Evolutionary conservation across 2,329 filamentous ascomycete species (phyloP), one percentile per base, ranked within the genome.

Genomic region (Chaetomiaceae sp.): DNA sequence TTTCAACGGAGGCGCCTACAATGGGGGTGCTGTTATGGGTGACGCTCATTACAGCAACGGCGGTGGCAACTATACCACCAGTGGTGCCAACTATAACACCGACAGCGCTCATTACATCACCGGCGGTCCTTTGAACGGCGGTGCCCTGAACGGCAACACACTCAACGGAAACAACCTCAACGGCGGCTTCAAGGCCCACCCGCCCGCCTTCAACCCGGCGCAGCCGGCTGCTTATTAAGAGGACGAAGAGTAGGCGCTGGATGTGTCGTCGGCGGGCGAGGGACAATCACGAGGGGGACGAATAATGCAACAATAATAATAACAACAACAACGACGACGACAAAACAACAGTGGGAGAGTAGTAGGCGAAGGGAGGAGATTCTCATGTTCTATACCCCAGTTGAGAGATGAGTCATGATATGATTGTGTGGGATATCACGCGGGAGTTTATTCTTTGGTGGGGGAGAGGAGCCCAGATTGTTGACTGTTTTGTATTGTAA

Each of bases 331-430:
- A n/a, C n/a, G n/a, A n/a, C n/a, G n/a, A n/a, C n/a, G n/a, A n/a
- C n/a, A n/a, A n/a, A n/a, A n/a, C n/a, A n/a, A n/a, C n/a, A n/a
- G n/a, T n/a, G n/a, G n/a, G n/a, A n/a, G 14, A 10, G 40, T 10
- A 30, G 1, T 3, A 40, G 14, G 25, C 3, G 16, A 13, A 13
- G 9, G 3, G 25, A 20, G 40, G 8, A 21, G 37, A 32, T 32
- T 32, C 43, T 43, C 18, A 16, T 41, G 34, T 50, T 42, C 50
- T 41, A 50, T 50, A 49, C 52, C 52, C 51, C 10, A 37, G 30
- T 50, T 33, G 25, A 33, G 43, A 34, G 47, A 46, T 33, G 20
- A 46, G 43, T 46, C 18, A 36, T 21, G 32, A 18, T 30, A 34
- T 34, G 32, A 14, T 14, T n/a, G 10, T n/a, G 16, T 34, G 13